Evolutionary conservation across 139 green algal species (phyloP).

Genomic region (Axilococcus clingmanii): DNA sequence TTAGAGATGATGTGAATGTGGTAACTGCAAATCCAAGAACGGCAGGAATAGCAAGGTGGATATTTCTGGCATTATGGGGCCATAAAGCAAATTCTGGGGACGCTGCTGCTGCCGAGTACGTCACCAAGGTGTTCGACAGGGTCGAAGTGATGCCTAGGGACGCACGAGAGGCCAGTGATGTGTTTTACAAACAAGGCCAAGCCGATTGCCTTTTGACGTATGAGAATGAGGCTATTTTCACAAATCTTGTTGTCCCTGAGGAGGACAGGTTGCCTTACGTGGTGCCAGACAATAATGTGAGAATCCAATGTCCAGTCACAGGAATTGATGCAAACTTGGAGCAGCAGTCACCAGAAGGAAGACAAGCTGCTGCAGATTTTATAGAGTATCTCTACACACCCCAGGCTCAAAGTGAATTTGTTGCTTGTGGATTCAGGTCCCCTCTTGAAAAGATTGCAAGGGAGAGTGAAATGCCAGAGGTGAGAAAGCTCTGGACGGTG

Average conservation of each 20-base stretch:
- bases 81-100: slow-evolving; percentile 37
- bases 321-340: slow-evolving; percentile 35
- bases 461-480: slow-evolving; percentile 20
- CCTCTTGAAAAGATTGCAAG: slow-evolving; percentile 8
- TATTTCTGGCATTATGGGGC: slow-evolving; percentile 79
- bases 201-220: slow-evolving; percentile 81
- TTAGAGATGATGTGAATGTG: slow-evolving; percentile 37
- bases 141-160: slow-evolving; percentile 74
- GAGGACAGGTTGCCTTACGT: slow-evolving; percentile 63
- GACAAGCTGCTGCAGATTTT: slow-evolving; percentile 53
- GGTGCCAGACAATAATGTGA: slow-evolving; percentile 45
- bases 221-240: slow-evolving; percentile 82
- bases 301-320: slow-evolving; percentile 21
- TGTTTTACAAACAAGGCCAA: slow-evolving; percentile 72
- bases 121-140: slow-evolving; percentile 66
- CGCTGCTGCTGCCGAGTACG: slow-evolving; percentile 31
- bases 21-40: slow-evolving; percentile 84
- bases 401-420: slow-evolving; percentile 62
- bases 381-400: slow-evolving; percentile 57
- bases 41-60: slow-evolving; percentile 76
- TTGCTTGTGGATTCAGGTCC: slow-evolving; percentile 52
- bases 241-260: slow-evolving; percentile 49
- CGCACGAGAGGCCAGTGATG: slow-evolving; percentile 69
- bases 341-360: slow-evolving; percentile 12
- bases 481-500: slow-evolving; percentile 54